phyloP scores from a whole-genome alignment of 1,284 basidiomycete genomes.

The Grifola frondosa region DNA sequence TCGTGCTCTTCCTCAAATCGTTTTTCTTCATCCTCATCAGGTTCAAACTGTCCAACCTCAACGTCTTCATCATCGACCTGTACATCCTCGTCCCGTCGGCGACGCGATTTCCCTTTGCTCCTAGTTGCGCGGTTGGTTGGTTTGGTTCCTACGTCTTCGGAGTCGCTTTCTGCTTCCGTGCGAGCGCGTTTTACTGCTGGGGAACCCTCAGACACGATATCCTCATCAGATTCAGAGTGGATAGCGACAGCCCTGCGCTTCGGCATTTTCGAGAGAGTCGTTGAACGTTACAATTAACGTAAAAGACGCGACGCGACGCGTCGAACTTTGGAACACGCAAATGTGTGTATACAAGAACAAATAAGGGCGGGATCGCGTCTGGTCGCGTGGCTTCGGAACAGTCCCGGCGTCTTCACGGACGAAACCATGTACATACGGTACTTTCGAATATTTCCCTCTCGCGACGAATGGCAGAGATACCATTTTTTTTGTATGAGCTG shows the following conservation, averaged over 20 bases:
- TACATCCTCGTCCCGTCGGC: constrained; percentile 30
- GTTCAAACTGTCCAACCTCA: constrained; percentile 31
- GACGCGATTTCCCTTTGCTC: constrained; percentile 37
- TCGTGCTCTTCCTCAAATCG: constrained; percentile 61
- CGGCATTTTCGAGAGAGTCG: constrained; percentile 28
- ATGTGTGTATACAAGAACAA: constrained; percentile 11
- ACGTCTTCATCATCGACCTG: constrained; percentile 38
- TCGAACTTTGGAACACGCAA: constrained; percentile 7
- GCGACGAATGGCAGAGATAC: too few species aligned
- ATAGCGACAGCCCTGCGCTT: constrained; percentile 36
- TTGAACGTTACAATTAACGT: background rate
- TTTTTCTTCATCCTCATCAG: constrained; percentile 51
- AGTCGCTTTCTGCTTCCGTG: constrained; percentile 38
- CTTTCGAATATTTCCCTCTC: too few species aligned
- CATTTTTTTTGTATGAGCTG: too few species aligned
- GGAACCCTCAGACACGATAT: constrained; percentile 27
- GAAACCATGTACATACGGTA: too few species aligned
- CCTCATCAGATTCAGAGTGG: constrained; percentile 37
- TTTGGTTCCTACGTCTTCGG: constrained; percentile 29
- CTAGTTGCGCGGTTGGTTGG: constrained; percentile 25
- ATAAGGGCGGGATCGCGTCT: constrained; percentile 17
- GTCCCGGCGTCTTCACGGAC: too few species aligned
- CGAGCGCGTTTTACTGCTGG: constrained; percentile 43
- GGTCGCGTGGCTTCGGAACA: too few species aligned
- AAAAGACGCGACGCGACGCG: constrained; percentile 26